Evolutionary conservation across 2,329 filamentous ascomycete genomes (phyloP).

Genomic region (Aspergillus sp.): DNA sequence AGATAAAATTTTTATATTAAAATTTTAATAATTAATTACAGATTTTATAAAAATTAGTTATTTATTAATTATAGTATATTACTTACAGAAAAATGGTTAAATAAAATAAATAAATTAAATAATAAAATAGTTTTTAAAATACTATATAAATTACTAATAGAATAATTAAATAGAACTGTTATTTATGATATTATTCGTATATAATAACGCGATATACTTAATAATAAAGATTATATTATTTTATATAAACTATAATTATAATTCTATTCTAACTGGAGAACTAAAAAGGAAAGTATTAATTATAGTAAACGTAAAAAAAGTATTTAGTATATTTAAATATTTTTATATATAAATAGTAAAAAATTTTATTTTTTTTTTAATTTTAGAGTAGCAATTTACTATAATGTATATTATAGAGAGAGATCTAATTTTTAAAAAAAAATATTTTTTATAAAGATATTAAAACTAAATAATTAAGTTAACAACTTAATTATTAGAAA

Average conservation of each 20-base stretch:
- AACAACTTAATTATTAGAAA: background rate
- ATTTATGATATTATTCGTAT: conserved; percentile 1
- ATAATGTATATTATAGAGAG: background rate
- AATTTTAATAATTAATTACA: conserved; percentile 1
- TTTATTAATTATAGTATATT: background rate
- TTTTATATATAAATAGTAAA: background rate
- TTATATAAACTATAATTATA: background rate
- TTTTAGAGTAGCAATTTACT: background rate
- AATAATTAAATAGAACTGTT: conserved; percentile 5
- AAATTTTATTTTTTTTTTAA: background rate
- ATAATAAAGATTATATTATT: background rate
- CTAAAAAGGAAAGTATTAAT: background rate
- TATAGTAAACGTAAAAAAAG: background rate
- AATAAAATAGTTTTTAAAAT: conserved; percentile 5
- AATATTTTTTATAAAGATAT: background rate
- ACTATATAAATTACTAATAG: conserved; percentile 9
- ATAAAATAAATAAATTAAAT: conserved; percentile 6
- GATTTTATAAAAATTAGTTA: background rate
- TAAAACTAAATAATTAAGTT: background rate
- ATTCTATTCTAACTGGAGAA: background rate
- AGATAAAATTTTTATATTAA: conserved; percentile 7
- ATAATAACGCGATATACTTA: background rate
- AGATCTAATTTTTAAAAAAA: background rate
- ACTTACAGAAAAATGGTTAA: conserved; percentile 1
- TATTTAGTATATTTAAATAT: background rate